Base-by-base conservation (phyloP, 106 monocot species). In the Apostasia shenzhenica region DNA sequence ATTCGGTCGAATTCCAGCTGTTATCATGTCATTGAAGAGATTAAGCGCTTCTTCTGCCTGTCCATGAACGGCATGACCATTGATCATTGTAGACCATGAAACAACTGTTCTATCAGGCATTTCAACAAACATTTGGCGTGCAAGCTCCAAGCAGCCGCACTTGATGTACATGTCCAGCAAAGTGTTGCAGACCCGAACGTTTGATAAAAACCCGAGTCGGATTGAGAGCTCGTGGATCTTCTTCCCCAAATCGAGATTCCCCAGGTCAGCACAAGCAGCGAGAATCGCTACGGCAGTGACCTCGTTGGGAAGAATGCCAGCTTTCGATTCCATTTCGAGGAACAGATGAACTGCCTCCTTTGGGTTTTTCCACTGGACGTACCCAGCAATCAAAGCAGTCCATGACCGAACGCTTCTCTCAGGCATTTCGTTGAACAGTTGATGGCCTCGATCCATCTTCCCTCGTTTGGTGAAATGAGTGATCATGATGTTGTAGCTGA, bases 101-200 rank as follows among this genome's bases (percentile, higher is more conserved):
- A 80, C 82, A 12, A 85, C 68, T 0, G 75, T 80, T 39, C 76
- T 63, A 41, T 61, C 82, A 2, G 43, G 67, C 84, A 84, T 85
- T 39, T 58, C 67, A 48, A 82, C 73, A 53, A 91, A 91, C 14
- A 85, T 70, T 1, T 26, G 55, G 45, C 69, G 53, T 1, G 87
- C 84, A 7, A 63, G 48, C 42, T 74, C 72, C 42, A 87, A 14
- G 13, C 79, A 77, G 4, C 91, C 91, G 42, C 87, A 91, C 54
- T 91, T 91, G 41, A 80, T 75, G 73, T 91, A 91, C 91, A 91
- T 84, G 54, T 91, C 84, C 8, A 91, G 80, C 12, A 91, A 73
- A 4, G 73, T 81, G 59, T 84, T 80, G 54, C 77, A 73, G 1
- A 82, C 70, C 56, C 79, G 64, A 5, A 78, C 73, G 48, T 87